Percentiles rank a stretch among this genome's conserved stretches.
These are phyloP conservation scores for Neurospora terricola DNA, from an alignment of 495 filamentous ascomycete species.

Conservation along the genomic window DNA sequence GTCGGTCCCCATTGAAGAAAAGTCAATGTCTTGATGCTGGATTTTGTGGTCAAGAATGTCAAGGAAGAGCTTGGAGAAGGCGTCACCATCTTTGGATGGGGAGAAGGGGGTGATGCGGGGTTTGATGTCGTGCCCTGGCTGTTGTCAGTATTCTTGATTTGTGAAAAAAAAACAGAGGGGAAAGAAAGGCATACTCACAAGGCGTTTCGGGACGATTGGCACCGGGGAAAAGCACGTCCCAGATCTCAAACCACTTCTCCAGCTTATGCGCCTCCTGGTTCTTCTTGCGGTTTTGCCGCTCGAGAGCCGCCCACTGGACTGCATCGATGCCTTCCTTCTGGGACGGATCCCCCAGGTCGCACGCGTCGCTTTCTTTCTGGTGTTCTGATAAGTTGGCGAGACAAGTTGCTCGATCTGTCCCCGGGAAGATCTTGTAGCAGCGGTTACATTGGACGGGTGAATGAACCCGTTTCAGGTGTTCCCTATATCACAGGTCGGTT, in stretches of 20 bases:
- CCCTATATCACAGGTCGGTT: constrained; percentile 4
- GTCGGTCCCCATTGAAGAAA: background rate
- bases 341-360: constrained; percentile 10
- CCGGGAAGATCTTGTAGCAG: constrained; percentile 16
- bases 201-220: constrained; percentile 11
- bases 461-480: constrained; percentile 17
- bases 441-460: constrained; percentile 19
- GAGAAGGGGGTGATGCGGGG: background rate
- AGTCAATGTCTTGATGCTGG: constrained; percentile 13
- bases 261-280: constrained; percentile 16
- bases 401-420: constrained; percentile 11
- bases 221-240: constrained; percentile 17
- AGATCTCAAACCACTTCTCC: constrained; percentile 22
- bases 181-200: constrained; percentile 6
- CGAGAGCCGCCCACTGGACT: constrained; percentile 18
- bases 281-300: constrained; percentile 18
- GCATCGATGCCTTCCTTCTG: constrained; percentile 16
- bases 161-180: background rate
- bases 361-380: constrained; percentile 9
- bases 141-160: background rate
- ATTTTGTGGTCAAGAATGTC: constrained; percentile 19
- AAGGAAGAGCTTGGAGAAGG: constrained; percentile 16
- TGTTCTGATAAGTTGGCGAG: constrained; percentile 14
- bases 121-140: constrained; percentile 14
- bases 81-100: constrained; percentile 11